Conservation (phyloP, 305 asterid species). For the Petunia hybrid region DNA sequence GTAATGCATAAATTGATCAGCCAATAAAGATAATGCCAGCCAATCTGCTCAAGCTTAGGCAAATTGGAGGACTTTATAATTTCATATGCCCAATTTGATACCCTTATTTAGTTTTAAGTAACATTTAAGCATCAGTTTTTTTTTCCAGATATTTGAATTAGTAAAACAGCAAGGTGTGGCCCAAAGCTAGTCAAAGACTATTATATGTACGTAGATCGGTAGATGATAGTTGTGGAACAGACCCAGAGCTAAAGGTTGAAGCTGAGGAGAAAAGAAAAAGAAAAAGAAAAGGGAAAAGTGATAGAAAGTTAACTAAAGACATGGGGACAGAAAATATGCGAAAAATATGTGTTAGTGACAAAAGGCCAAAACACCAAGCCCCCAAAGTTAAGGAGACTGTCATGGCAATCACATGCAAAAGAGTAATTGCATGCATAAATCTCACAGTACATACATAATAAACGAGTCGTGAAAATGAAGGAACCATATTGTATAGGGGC, state of each 20-base stretch:
- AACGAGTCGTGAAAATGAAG: slow-evolving; percentile 37
- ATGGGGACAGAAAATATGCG: not conserved
- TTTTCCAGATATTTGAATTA: not conserved
- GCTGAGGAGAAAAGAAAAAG: not conserved
- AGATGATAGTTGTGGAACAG: not conserved
- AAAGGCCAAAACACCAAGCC: slow-evolving; percentile 2
- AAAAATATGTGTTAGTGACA: not conserved
- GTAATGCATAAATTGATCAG: too few species aligned
- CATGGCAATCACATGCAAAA: slow-evolving; percentile 27
- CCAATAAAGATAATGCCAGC: too few species aligned
- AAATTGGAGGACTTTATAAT: too few species aligned
- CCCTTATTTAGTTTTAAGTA: not conserved
- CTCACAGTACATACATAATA: not conserved
- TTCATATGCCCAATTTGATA: too few species aligned
- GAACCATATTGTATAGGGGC: slow-evolving; percentile 19
- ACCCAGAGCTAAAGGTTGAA: slow-evolving; percentile 1
- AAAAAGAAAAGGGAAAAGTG: not conserved
- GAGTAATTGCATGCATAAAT: slow-evolving; percentile 24
- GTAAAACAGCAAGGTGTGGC: not conserved
- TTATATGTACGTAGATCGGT: not conserved
- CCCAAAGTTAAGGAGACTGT: slow-evolving; percentile 36
- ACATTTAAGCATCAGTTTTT: not conserved
- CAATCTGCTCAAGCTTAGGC: too few species aligned
- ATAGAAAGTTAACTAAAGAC: not conserved
- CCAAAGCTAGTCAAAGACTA: not conserved